Evolutionary conservation across 2,329 filamentous ascomycete species (phyloP).

Genomic region (Aureobasidium subglaciale): DNA sequence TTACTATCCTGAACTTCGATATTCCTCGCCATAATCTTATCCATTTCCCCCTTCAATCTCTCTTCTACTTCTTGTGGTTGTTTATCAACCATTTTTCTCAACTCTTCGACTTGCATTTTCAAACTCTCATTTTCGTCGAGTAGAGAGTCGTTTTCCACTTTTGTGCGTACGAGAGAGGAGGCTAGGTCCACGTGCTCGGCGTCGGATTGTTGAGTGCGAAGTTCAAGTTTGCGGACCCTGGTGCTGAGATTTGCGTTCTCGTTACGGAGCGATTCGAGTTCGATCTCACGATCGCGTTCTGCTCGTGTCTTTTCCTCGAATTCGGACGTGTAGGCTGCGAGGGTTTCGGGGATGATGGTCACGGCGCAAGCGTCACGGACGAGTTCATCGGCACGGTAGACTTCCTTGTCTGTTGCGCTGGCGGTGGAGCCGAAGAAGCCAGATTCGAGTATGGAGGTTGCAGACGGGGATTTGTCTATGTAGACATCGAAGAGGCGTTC

Average conservation of each 20-base stretch:
- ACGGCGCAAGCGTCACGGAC: conserved; percentile 88
- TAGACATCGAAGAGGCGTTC: conserved; percentile 95
- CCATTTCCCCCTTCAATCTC: conserved; percentile 75
- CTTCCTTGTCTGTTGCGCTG: conserved; percentile 83
- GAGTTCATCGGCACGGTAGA: conserved; percentile 89
- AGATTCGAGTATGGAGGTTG: conserved; percentile 88
- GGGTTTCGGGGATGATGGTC: conserved; percentile 72
- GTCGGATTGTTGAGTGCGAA: conserved; percentile 80
- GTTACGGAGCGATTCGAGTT: conserved; percentile 66
- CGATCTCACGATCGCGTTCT: conserved; percentile 75
- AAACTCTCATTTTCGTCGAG: conserved; percentile 84
- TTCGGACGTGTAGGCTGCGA: conserved; percentile 73
- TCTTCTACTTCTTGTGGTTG: conserved; percentile 85
- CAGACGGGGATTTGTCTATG: conserved; percentile 86
- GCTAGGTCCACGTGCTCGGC: conserved; percentile 85
- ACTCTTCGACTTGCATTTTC: conserved; percentile 74
- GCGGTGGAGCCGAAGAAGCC: conserved; percentile 88
- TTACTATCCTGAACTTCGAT: conserved; percentile 93
- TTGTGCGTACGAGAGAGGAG: conserved; percentile 82
- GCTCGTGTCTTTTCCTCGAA: conserved; percentile 87
- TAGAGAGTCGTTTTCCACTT: conserved; percentile 87
- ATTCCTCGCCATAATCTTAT: conserved; percentile 86
- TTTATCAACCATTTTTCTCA: conserved; percentile 78
- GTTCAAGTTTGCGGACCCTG: conserved; percentile 78
- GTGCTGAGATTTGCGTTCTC: conserved; percentile 61